These are phyloP conservation scores for Coniella vitis DNA, from an alignment of 2,329 filamentous ascomycete species.

Conservation along the genomic window DNA sequence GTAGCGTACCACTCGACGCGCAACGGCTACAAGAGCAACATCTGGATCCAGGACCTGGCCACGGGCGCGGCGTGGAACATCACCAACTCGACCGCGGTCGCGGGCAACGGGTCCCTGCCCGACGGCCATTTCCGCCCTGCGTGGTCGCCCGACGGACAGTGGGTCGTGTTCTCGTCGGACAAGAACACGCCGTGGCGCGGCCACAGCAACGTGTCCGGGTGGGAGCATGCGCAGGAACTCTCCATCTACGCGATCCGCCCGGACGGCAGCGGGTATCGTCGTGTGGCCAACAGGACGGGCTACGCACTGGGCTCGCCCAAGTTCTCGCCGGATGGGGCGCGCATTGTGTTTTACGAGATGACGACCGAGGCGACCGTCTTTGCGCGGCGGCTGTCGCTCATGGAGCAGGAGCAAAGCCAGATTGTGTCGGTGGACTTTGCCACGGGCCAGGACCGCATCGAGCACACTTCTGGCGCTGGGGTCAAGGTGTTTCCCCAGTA, in stretches of 20 bases:
- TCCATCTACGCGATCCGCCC: slow-evolving; percentile 32
- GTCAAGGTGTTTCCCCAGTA: slow-evolving; percentile 25
- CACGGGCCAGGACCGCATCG: slow-evolving; percentile 27
- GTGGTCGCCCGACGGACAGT: slow-evolving; percentile 35
- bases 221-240: slow-evolving; percentile 34
- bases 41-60: slow-evolving; percentile 31
- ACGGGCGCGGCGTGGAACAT: slow-evolving; percentile 27
- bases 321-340: slow-evolving; percentile 29
- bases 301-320: slow-evolving; percentile 32
- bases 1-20: slow-evolving; percentile 33
- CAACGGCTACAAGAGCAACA: slow-evolving; percentile 29
- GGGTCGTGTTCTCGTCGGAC: slow-evolving; percentile 34
- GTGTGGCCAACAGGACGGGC: slow-evolving; percentile 25
- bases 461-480: slow-evolving; percentile 22
- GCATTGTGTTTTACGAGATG: slow-evolving; percentile 33
- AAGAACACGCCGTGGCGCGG: slow-evolving; percentile 34
- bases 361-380: slow-evolving; percentile 30
- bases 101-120: slow-evolving; percentile 23
- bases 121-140: slow-evolving; percentile 31
- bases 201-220: slow-evolving; percentile 31
- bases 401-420: slow-evolving; percentile 22
- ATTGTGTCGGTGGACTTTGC: slow-evolving; percentile 32
- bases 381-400: slow-evolving; percentile 24
- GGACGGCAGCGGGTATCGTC: slow-evolving; percentile 29
- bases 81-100: slow-evolving; percentile 25